Evolutionary conservation across 768 basidiomycete species (phyloP).

Genomic region (Mycena chlorophos): DNA sequence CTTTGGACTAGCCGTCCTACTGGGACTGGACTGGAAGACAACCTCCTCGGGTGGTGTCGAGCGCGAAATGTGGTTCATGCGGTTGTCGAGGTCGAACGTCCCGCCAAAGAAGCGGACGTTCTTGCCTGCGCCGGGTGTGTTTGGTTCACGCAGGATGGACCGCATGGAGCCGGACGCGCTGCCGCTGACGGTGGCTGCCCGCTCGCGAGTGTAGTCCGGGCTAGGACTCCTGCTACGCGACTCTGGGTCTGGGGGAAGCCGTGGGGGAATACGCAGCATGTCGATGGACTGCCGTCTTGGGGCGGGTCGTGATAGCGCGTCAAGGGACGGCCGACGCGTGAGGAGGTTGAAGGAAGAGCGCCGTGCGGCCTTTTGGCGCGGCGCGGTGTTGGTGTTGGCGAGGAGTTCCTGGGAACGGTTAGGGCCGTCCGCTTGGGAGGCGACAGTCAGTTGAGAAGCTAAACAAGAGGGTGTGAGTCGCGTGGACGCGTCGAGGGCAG

Average conservation of each 20-base stretch:
- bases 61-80: constrained; percentile 32
- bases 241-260: constrained; percentile 26
- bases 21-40: constrained; percentile 29
- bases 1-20: too few species aligned
- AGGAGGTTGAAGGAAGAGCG: constrained; percentile 22
- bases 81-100: constrained; percentile 63
- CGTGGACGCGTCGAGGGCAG: constrained; percentile 35
- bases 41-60: constrained; percentile 23
- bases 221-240: constrained; percentile 33
- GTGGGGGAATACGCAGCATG: constrained; percentile 29
- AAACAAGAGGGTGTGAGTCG: constrained; percentile 3
- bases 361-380: constrained; percentile 17
- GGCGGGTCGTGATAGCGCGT: constrained; percentile 20
- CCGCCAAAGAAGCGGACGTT: constrained; percentile 77
- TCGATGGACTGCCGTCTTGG: constrained; percentile 36
- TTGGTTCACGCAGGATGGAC: constrained; percentile 72
- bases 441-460: constrained; percentile 24
- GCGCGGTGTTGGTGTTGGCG: constrained; percentile 5
- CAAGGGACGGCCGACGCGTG: constrained; percentile 35
- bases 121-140: constrained; percentile 71
- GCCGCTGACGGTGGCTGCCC: constrained; percentile 17
- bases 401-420: constrained; percentile 18
- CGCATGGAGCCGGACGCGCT: constrained; percentile 53
- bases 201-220: constrained; percentile 5
- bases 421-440: constrained; percentile 17